Evolutionary conservation across 2,329 filamentous ascomycete species (phyloP).

Genomic region (Claviceps arundinis): DNA sequence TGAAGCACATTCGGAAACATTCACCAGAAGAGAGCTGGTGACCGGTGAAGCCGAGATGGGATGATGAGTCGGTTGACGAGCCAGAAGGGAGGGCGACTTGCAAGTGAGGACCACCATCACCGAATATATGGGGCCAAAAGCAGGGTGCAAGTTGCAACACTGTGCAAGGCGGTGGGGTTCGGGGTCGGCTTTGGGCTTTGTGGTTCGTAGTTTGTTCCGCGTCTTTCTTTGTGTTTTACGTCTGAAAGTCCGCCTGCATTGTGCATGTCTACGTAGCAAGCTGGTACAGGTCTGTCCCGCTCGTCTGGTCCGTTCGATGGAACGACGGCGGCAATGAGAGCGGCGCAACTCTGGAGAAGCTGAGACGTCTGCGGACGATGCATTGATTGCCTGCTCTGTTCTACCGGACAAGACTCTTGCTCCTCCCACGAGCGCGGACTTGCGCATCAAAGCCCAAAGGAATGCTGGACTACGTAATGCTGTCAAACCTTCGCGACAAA

Average conservation of each 20-base stretch:
- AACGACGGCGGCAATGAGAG: neutral
- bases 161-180: neutral
- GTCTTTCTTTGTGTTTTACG: neutral
- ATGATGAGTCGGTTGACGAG: neutral
- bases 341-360: neutral
- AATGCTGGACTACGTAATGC: neutral
- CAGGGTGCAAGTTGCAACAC: neutral
- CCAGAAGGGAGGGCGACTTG: neutral
- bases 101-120: neutral
- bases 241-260: neutral
- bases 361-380: neutral
- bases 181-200: neutral
- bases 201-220: neutral
- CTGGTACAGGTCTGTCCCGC: too few species aligned
- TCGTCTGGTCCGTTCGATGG: neutral
- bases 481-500: neutral
- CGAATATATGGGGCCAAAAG: neutral
- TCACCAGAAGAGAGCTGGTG: neutral
- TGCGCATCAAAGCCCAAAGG: too few species aligned
- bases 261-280: neutral
- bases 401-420: too few species aligned
- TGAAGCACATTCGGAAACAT: neutral
- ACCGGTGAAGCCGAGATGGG: neutral
- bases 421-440: too few species aligned
- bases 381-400: too few species aligned